Conservation (phyloP, 768 basidiomycete genomes). For the Calocera cornea region DNA sequence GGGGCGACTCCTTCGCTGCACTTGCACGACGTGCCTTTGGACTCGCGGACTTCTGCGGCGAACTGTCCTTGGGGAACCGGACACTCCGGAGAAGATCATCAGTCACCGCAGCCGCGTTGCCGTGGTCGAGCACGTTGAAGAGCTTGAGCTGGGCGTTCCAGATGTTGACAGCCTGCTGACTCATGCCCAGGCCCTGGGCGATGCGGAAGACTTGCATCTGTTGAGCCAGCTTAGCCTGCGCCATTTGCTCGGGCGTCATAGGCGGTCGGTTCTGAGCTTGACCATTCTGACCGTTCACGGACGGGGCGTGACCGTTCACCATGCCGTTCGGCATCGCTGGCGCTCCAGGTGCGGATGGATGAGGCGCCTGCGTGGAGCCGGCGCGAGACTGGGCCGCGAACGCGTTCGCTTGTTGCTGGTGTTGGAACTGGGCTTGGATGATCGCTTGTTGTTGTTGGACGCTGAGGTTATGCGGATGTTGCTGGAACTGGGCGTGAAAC, state of each 20-base stretch:
- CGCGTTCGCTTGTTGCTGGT: not conserved
- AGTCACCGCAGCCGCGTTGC: not conserved
- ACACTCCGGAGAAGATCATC: not conserved
- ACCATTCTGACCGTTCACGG: not conserved
- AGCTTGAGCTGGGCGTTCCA: slow-evolving; percentile 3
- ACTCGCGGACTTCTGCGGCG: not conserved
- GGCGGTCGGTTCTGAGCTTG: not conserved
- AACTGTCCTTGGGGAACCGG: not conserved
- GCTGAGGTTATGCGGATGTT: not conserved
- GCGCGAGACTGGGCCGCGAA: not conserved
- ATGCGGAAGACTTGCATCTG: not conserved
- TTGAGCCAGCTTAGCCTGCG: not conserved
- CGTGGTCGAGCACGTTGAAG: not conserved
- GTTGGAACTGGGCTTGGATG: not conserved
- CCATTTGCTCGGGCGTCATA: not conserved
- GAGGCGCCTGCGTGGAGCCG: no score
- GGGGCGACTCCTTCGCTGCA: not conserved
- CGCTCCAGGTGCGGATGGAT: not conserved
- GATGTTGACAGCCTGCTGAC: not conserved
- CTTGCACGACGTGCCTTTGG: not conserved
- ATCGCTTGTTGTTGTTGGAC: not conserved
- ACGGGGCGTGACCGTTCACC: not conserved
- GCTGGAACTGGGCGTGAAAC: not conserved
- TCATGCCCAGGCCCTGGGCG: not conserved
- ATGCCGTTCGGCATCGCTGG: not conserved